Conservation (phyloP, 768 basidiomycete genomes). For the Russula abietina region DNA sequence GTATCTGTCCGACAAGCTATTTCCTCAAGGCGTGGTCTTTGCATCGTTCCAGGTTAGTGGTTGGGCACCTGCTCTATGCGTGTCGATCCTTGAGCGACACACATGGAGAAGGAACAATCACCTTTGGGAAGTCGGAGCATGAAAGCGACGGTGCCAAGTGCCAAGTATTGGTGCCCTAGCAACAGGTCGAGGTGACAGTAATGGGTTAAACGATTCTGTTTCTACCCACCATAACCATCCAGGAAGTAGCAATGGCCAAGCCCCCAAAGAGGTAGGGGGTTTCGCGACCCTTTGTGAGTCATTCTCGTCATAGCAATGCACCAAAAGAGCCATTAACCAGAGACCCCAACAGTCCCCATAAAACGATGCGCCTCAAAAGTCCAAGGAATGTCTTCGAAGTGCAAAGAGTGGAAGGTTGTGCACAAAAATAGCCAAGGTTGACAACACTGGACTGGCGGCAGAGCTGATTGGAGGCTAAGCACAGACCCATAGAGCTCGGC, state of each 20-base stretch:
- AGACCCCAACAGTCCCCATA: background rate
- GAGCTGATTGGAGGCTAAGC: background rate
- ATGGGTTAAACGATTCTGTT: background rate
- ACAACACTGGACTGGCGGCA: background rate
- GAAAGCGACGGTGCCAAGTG: background rate
- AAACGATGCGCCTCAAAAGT: background rate
- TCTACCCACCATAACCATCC: background rate
- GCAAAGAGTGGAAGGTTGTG: background rate
- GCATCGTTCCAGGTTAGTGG: background rate
- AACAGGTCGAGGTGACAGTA: background rate
- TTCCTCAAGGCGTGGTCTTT: background rate
- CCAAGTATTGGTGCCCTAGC: background rate
- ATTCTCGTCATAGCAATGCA: background rate
- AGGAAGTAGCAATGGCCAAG: background rate
- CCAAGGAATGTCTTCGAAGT: background rate
- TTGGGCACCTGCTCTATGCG: background rate
- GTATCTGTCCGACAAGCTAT: background rate
- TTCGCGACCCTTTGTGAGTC: background rate
- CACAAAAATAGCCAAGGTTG: too few relatives aligned
- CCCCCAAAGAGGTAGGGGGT: background rate
- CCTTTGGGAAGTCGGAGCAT: background rate
- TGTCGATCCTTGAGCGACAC: background rate
- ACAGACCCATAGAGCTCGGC: background rate
- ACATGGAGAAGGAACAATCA: background rate
- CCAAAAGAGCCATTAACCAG: background rate